phyloP scores from a whole-genome alignment of 2,329 filamentous ascomycete genomes.

The Aspergillus sp. region DNA sequence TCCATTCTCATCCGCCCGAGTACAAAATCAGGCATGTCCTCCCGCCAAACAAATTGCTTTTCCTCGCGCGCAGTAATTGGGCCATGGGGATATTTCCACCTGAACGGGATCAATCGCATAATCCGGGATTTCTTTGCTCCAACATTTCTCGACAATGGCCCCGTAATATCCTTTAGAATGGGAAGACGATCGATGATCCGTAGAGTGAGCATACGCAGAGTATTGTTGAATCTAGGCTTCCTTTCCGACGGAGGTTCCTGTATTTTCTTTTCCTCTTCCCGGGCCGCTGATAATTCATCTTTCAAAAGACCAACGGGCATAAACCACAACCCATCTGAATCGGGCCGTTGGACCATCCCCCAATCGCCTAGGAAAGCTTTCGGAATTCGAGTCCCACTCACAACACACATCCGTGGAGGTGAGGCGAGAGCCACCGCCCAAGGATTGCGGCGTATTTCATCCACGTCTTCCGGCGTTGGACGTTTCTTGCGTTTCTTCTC shows the following conservation, averaged over 20 bases:
- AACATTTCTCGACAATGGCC: conserved; percentile 4
- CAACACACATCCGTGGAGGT: conserved; percentile 28
- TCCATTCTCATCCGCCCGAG: conserved; percentile 32
- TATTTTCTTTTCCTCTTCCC: not conserved
- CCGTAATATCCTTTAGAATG: conserved; percentile 16
- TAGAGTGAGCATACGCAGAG: conserved; percentile 15
- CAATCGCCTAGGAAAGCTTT: conserved; percentile 29
- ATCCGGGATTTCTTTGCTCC: conserved; percentile 11
- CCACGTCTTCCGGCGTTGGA: conserved; percentile 18
- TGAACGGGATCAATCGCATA: conserved; percentile 25
- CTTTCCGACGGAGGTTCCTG: not conserved
- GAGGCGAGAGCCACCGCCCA: conserved; percentile 38
- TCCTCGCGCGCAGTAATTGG: conserved; percentile 21
- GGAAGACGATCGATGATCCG: conserved; percentile 24
- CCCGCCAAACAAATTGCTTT: conserved; percentile 39
- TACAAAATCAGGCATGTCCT: conserved; percentile 44
- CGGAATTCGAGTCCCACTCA: conserved; percentile 30
- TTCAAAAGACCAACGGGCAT: conserved; percentile 28
- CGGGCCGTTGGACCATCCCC: conserved; percentile 28
- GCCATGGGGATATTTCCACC: conserved; percentile 29
- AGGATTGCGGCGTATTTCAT: conserved; percentile 31
- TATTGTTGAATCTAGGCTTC: not conserved
- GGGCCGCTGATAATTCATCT: conserved; percentile 19
- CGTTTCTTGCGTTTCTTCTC: conserved; percentile 20
- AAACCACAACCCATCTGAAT: conserved; percentile 22